Percentiles rank a stretch among this genome's conserved stretches.
Evolutionary conservation across 2,329 filamentous ascomycete species (phyloP).

Genomic region (Nannizzia gypsea): DNA sequence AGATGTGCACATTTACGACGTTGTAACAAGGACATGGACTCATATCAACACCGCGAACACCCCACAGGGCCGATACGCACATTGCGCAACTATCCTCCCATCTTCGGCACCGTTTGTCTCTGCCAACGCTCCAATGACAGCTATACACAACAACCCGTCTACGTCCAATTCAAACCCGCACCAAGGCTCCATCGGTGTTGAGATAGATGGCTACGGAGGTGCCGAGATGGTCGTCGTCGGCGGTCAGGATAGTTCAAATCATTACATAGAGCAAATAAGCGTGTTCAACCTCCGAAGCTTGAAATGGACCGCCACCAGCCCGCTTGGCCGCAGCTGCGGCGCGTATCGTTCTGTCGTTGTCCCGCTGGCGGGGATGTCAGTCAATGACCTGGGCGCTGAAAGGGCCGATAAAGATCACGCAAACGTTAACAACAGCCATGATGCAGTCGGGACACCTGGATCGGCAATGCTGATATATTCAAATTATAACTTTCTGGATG

Average conservation of each 20-base stretch:
- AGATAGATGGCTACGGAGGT: conserved; percentile 79
- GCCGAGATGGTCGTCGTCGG: conserved; percentile 97
- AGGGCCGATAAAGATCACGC: conserved; percentile 24
- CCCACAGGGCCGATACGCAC: conserved; percentile 88
- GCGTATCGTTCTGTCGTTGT: conserved; percentile 93
- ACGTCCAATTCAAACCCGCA: conserved; percentile 72
- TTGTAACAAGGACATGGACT: conserved; percentile 70
- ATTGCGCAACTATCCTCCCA: conserved; percentile 85
- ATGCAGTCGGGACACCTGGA: conserved; percentile 26
- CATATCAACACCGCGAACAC: conserved; percentile 67
- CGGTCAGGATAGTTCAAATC: conserved; percentile 92
- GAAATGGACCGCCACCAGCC: conserved; percentile 86
- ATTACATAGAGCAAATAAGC: conserved; percentile 97
- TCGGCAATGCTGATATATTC: conserved; percentile 89
- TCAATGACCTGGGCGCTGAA: conserved; percentile 34
- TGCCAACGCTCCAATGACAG: conserved; percentile 67
- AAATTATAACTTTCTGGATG: conserved; percentile 97
- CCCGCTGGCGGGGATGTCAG: conserved; percentile 48
- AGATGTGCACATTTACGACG: conserved; percentile 92
- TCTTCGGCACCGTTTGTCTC: conserved; percentile 82
- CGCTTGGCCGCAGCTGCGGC: conserved; percentile 82
- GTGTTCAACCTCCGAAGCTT: conserved; percentile 92
- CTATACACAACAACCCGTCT: conserved; percentile 78
- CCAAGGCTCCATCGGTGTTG: conserved; percentile 75
- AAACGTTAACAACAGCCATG: conserved; percentile 6